Evolutionary conservation across 371 early-diverging fungal genomes (phyloP).

Genomic region (Parasitella parasitica): DNA sequence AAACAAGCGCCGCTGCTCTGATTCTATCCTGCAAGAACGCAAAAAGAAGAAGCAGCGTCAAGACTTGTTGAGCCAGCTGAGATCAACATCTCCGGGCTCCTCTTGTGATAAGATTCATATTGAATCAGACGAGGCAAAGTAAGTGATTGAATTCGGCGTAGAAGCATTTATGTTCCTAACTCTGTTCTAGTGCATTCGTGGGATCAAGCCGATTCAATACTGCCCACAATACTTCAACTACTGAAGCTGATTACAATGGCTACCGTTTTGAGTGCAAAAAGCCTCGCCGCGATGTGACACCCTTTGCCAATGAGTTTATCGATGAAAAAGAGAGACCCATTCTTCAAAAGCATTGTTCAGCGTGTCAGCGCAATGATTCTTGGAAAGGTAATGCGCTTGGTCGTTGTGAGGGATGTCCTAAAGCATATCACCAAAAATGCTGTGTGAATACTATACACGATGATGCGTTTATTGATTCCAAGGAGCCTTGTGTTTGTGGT

Average conservation of each 20-base stretch:
- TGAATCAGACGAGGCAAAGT: constrained; percentile 8
- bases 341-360: constrained; percentile 82
- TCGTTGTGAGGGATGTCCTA: constrained; percentile 86
- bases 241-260: constrained; percentile 77
- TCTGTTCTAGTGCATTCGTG: constrained; percentile 13
- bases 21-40: constrained; percentile 21
- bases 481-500: constrained; percentile 74
- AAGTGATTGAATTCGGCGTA: no score
- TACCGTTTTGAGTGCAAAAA: constrained; percentile 89
- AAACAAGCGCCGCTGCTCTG: constrained; percentile 25
- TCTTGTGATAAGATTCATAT: not conserved
- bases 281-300: constrained; percentile 81
- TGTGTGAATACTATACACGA: constrained; percentile 43
- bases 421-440: constrained; percentile 80
- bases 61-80: not conserved
- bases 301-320: constrained; percentile 72
- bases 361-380: constrained; percentile 76
- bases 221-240: not conserved
- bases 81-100: constrained; percentile 3
- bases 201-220: constrained; percentile 9
- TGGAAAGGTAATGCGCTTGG: constrained; percentile 66
- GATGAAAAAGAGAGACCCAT: constrained; percentile 81
- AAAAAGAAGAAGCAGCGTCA: constrained; percentile 18
- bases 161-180: no score
- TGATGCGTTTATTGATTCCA: constrained; percentile 46